These are phyloP conservation scores for Coemansia sp. DNA, from an alignment of 192 early-diverging fungal genomes.

Conservation along the genomic window DNA sequence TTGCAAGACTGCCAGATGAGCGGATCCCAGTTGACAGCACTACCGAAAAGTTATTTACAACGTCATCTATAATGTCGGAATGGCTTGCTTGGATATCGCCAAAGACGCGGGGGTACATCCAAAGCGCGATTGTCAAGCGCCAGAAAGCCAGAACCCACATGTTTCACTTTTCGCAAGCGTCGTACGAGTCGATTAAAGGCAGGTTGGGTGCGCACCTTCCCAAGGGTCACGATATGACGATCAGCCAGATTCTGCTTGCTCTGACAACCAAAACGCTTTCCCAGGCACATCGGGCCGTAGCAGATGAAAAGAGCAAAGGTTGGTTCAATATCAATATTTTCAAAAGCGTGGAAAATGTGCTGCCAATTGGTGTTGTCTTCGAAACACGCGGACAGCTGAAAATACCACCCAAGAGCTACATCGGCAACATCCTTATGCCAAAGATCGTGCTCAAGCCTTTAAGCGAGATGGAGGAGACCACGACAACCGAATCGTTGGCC, in stretches of 20 bases:
- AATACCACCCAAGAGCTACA: slow-evolving; percentile 9
- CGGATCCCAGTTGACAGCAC: slow-evolving; percentile 27
- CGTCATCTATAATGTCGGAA: slow-evolving; percentile 27
- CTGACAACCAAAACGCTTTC: slow-evolving; percentile 31
- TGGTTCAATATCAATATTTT: not conserved
- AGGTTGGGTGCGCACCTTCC: slow-evolving; percentile 17
- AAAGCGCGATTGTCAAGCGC: slow-evolving; percentile 21
- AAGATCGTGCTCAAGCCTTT: slow-evolving; percentile 18
- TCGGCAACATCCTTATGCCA: slow-evolving; percentile 43
- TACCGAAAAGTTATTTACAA: slow-evolving; percentile 19
- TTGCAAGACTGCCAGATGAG: slow-evolving; percentile 24
- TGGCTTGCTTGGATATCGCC: slow-evolving; percentile 47
- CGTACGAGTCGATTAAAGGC: slow-evolving; percentile 24
- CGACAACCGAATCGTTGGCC: slow-evolving; percentile 29
- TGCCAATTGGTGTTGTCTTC: slow-evolving; percentile 33
- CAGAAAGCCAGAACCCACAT: slow-evolving; percentile 48
- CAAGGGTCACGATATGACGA: slow-evolving; percentile 12
- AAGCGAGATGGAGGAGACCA: slow-evolving; percentile 19
- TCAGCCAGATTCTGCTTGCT: slow-evolving; percentile 32
- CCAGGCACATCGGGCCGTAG: slow-evolving; percentile 26
- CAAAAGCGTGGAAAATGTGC: not conserved
- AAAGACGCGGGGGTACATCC: slow-evolving; percentile 28
- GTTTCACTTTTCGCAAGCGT: slow-evolving; percentile 34
- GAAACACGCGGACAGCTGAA: slow-evolving; percentile 23
- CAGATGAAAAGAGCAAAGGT: not conserved